These are phyloP conservation scores for Pichia sp. DNA, from an alignment of 1,139 yeast genomes.

Conservation along the genomic window DNA sequence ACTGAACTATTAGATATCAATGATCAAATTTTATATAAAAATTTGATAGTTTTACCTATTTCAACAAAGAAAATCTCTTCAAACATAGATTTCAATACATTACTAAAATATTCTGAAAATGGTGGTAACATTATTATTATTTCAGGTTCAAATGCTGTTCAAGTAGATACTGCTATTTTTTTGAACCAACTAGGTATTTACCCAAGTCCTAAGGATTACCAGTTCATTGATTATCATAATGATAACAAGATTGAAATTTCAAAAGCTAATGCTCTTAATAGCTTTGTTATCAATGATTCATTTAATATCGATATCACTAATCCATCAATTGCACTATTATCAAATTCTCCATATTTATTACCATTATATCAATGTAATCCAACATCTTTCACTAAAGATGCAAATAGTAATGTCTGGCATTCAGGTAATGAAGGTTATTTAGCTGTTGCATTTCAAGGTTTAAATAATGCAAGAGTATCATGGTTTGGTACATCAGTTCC, in stretches of 20 bases:
- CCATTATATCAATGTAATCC: constrained; percentile 68
- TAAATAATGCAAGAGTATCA: constrained; percentile 67
- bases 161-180: constrained; percentile 62
- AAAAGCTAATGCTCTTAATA: constrained; percentile 15
- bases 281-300: constrained; percentile 14
- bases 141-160: constrained; percentile 49
- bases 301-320: constrained; percentile 15
- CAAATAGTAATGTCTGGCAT: constrained; percentile 50
- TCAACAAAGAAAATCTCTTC: constrained; percentile 33
- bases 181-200: constrained; percentile 76
- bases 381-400: constrained; percentile 51
- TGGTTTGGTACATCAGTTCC: constrained; percentile 72
- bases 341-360: constrained; percentile 55
- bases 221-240: constrained; percentile 59
- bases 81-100: constrained; percentile 31
- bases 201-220: constrained; percentile 73
- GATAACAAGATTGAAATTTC: not conserved
- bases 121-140: constrained; percentile 75
- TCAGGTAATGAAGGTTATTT: constrained; percentile 74
- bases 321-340: constrained; percentile 50
- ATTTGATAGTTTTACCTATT: constrained; percentile 49
- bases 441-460: constrained; percentile 77
- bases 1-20: constrained; percentile 5
- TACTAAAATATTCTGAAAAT: constrained; percentile 49
- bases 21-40: constrained; percentile 17